phyloP scores from a whole-genome alignment of 2,329 filamentous ascomycete species.

The Thelonectria olida region DNA sequence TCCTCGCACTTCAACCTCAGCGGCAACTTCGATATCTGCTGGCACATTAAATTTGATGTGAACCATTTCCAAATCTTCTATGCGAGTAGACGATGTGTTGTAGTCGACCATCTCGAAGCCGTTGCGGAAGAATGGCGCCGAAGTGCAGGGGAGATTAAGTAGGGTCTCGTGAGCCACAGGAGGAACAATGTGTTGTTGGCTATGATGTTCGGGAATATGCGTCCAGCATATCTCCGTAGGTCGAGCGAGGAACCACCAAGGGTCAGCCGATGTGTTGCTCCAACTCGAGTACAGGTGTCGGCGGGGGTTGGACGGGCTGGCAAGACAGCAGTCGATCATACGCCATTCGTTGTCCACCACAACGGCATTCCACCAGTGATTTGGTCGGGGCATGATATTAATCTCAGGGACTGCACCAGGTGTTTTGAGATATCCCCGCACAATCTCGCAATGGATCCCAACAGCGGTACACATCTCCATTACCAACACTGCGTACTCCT shows the following conservation, averaged over 20 bases:
- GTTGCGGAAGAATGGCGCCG: slow-evolving; percentile 88
- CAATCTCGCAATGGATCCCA: slow-evolving; percentile 85
- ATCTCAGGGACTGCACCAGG: slow-evolving; percentile 87
- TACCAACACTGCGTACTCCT: slow-evolving; percentile 90
- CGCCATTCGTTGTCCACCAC: slow-evolving; percentile 95
- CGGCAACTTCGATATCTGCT: slow-evolving; percentile 87
- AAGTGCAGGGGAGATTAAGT: slow-evolving; percentile 85
- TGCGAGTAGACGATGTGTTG: slow-evolving; percentile 84
- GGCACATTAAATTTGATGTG: slow-evolving; percentile 91
- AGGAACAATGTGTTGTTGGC: slow-evolving; percentile 93
- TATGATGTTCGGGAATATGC: slow-evolving; percentile 86
- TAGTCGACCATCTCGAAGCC: slow-evolving; percentile 84
- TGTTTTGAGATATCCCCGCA: slow-evolving; percentile 89
- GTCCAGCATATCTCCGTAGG: slow-evolving; percentile 95
- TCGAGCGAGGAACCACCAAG: slow-evolving; percentile 92
- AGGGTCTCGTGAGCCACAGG: slow-evolving; percentile 86
- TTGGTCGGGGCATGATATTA: slow-evolving; percentile 83
- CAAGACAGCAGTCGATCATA: slow-evolving; percentile 92
- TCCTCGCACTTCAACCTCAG: slow-evolving; percentile 87
- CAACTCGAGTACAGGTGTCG: slow-evolving; percentile 80
- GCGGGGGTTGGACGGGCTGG: slow-evolving; percentile 88
- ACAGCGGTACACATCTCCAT: slow-evolving; percentile 94
- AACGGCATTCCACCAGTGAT: slow-evolving; percentile 98
- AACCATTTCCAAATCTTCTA: slow-evolving; percentile 93
- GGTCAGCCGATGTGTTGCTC: slow-evolving; percentile 76